These are phyloP conservation scores for Talaromyces thailandensis DNA, from an alignment of 495 filamentous ascomycete species.

Conservation along the genomic window DNA sequence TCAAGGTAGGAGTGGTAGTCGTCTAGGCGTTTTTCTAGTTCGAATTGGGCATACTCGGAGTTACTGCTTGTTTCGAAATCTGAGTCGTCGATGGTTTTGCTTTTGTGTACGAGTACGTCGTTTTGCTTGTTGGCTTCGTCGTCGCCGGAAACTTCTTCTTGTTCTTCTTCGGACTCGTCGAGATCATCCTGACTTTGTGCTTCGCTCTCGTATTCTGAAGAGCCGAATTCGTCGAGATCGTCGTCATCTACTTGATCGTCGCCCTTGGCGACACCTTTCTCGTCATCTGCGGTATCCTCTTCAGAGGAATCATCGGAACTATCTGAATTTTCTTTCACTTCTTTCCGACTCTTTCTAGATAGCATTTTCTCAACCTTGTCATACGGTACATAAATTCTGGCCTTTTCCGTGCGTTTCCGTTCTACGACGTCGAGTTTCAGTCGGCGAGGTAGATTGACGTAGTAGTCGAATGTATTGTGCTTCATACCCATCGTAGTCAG, in stretches of 20 bases:
- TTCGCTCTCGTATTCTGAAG: conserved; percentile 1
- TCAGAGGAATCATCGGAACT: conserved; percentile 1
- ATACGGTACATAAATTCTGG: conserved; percentile 30
- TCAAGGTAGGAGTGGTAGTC: conserved; percentile 48
- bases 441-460: conserved; percentile 50
- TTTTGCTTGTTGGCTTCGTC: conserved; percentile 10
- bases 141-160: conserved; percentile 12
- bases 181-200: not conserved
- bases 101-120: not conserved
- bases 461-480: conserved; percentile 36
- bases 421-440: conserved; percentile 48
- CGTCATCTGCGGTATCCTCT: conserved; percentile 11
- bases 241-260: conserved; percentile 13
- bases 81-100: not conserved
- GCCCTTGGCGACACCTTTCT: conserved; percentile 14
- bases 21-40: conserved; percentile 17
- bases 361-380: conserved; percentile 47
- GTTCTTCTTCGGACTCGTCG: conserved; percentile 7
- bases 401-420: conserved; percentile 15
- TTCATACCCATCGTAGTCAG: conserved; percentile 29
- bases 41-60: not conserved
- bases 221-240: conserved; percentile 6
- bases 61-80: not conserved
- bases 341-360: conserved; percentile 10
- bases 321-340: not conserved